Base-by-base conservation (phyloP, 441 rosid genomes). In the Gossypium laxum region DNA sequence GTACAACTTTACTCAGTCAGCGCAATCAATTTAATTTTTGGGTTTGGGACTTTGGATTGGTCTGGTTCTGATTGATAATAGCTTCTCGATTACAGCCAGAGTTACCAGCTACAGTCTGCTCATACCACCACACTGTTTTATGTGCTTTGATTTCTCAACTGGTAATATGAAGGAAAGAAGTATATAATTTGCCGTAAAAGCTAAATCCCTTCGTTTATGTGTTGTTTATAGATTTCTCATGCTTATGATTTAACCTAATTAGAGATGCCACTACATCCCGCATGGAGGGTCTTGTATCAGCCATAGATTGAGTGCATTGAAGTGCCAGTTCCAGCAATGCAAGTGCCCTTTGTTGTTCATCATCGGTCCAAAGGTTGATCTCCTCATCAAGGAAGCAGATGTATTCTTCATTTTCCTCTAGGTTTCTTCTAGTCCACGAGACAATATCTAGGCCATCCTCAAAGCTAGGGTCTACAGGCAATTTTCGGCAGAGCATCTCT, bases 271-370 rank as follows among this genome's bases (percentile, higher is more conserved):
- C 80, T 0, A 78, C 79, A 41, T 78, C 77, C 68, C 79, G 74
- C 85, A 80, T 80, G 69, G 79, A 76, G 60, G 85, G 82, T 76
- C 82, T 80, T 14, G 7, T 54, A 38, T 80, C 70, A 65, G 77
- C 61, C 38, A 43, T 66, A 26, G 51, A 38, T 72, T 80, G 70
- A 1, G 85, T 82, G 79, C 83, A 80, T 21, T 74, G 71, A 21
- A 80, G 80, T 61, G 74, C 82, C 75, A 76, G 17, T 41, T 82
- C 85, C 60, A 80, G 62, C 28, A 78, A 45, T 56, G 18, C 66
- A 22, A 77, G 70, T 28, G 83, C 82, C 56, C 78, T 80, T 2
- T 62, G 69, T 63, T 74, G 83, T 41, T 80, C 80, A 54, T 75
- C 69, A 38, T 59, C 41, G 15, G 58, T 56, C 85, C 80, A 80